Base-by-base conservation (phyloP, 2,329 filamentous ascomycete genomes). In the Scedosporium aurantiacum region DNA sequence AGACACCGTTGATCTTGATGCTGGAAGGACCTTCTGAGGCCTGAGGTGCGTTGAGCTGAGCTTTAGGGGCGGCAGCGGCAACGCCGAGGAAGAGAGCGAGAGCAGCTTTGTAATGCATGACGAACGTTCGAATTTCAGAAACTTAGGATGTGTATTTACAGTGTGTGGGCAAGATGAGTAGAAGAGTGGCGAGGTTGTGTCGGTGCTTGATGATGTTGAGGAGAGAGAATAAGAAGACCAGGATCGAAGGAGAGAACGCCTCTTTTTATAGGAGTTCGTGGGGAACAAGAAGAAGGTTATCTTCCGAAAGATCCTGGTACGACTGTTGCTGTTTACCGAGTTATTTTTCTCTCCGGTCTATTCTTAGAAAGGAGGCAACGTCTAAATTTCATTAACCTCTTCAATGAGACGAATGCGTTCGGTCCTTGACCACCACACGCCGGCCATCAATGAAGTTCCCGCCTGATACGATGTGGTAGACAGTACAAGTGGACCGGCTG, bases 11-110 rank as follows among this genome's bases (percentile, higher is more conserved):
- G 60, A 69, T 62, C 60, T 62, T 67, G 58, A 68, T 76, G 18
- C 70, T 67, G 12, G 73, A 70, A 64, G 75, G 78, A 65, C 75
- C 77, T 0, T 70, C 72, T 27, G 76, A 76, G 0, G 79, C 67
- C 0, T 75, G 75, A 62, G 79, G 82, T 0, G 72, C 75, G 63
- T 80, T 82, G 4, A 82, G 66, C 7, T 68, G 65, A 0, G 69
- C 63, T 2, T 78, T 58, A 23, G 70, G 66, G 16, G 66, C 71
- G 16, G 70, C 72, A 32, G 47, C 45, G 7, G 28, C 58, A 25
- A 60, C 43, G 12, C 69, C 66, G 58, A 55, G 45, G 47, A 60
- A 43, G 27, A 60, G 58, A 47, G 58, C 28, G 21, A 60, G 45
- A 14, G 58, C 58, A 23, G 58, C 16, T 14, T 18, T 54, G 50